A percentile compares a stretch with the other conserved stretches of the same genome.
Conservation (phyloP, 2,329 filamentous ascomycete species). For the Trichoderma harzianum region DNA sequence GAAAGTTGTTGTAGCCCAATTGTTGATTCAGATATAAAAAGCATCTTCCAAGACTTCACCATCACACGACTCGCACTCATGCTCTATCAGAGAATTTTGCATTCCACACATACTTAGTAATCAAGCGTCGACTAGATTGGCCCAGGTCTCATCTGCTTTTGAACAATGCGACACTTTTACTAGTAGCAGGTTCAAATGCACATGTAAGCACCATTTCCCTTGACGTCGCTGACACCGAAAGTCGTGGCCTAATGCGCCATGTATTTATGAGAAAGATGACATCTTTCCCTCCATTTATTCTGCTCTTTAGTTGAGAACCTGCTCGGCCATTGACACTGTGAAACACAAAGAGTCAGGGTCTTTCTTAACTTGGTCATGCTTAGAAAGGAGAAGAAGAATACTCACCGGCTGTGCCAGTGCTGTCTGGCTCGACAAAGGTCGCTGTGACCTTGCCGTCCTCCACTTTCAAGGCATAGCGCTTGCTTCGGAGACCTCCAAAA, state of each 20-base stretch:
- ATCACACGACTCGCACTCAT: background rate
- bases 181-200: background rate
- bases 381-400: conserved; percentile 1
- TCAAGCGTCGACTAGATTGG: background rate
- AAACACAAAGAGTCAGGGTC: background rate
- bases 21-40: background rate
- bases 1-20: background rate
- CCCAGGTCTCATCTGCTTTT: background rate
- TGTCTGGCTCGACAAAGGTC: conserved; percentile 82
- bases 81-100: background rate
- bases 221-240: background rate
- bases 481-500: conserved; percentile 79
- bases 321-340: conserved; percentile 49
- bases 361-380: background rate
- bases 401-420: conserved; percentile 75
- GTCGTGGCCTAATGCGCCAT: background rate
- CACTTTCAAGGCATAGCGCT: conserved; percentile 81
- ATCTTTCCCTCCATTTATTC: background rate
- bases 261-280: background rate
- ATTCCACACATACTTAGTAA: background rate
- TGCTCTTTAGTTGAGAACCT: conserved; percentile 39
- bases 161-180: background rate
- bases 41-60: background rate
- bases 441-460: conserved; percentile 82
- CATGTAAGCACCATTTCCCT: background rate